Conservation (phyloP, 75 land plant species). For the Adiantum capillusveneris region DNA sequence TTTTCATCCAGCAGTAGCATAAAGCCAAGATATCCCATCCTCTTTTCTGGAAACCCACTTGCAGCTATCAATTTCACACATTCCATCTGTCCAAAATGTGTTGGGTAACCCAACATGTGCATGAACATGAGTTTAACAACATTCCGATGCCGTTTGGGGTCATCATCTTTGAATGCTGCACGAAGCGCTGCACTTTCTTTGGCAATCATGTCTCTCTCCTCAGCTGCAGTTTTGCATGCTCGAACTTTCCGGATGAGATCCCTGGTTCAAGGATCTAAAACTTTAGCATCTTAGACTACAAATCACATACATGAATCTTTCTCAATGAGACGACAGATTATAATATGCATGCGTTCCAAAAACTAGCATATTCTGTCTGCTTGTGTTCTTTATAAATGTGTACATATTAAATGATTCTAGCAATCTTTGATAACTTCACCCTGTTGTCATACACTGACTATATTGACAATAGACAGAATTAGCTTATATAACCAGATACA, state of each 20-base stretch:
- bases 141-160: conserved; percentile 91
- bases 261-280: conserved; percentile 53
- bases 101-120: conserved; percentile 99
- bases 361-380: too few relatives aligned
- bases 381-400: too few relatives aligned
- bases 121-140: conserved; percentile 99
- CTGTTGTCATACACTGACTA: too few relatives aligned
- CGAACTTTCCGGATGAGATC: conserved; percentile 95
- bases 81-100: conserved; percentile 99
- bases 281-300: too few relatives aligned
- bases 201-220: conserved; percentile 89
- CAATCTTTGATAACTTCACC: too few relatives aligned
- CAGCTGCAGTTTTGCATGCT: conserved; percentile 97
- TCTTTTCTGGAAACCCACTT: conserved; percentile 90
- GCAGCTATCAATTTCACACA: conserved; percentile 90
- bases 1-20: conserved; percentile 99
- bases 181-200: conserved; percentile 97
- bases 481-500: too few relatives aligned
- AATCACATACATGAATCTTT: too few relatives aligned
- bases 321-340: too few relatives aligned
- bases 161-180: conserved; percentile 80
- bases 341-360: too few relatives aligned
- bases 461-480: too few relatives aligned
- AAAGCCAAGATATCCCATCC: conserved; percentile 94
- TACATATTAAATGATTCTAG: too few relatives aligned